Evolutionary conservation across 1,139 yeast species (phyloP).

Genomic region (Yamadazyma kanchanaburiensis): DNA sequence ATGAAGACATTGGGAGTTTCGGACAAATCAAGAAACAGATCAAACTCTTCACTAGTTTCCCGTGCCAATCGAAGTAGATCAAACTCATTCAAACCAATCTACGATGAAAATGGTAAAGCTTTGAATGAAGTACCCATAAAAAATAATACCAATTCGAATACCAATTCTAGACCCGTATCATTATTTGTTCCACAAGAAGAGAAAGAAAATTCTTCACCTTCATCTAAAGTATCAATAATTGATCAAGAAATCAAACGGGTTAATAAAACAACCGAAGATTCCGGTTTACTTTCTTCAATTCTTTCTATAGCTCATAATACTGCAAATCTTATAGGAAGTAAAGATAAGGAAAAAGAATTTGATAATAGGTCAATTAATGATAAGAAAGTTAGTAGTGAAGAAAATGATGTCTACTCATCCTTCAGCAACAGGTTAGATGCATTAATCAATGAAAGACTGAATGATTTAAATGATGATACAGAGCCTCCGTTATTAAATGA

Average conservation of each 20-base stretch:
- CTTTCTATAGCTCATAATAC: slow-evolving; percentile 26
- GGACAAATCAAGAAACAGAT: slow-evolving; percentile 5
- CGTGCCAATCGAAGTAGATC: slow-evolving; percentile 7
- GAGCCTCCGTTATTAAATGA: slow-evolving; percentile 1
- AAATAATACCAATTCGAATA: neutral
- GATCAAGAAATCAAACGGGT: slow-evolving; percentile 8
- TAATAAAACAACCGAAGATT: slow-evolving; percentile 9
- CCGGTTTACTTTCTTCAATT: slow-evolving; percentile 23
- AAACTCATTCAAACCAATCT: slow-evolving; percentile 7
- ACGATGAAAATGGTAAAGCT: slow-evolving; percentile 3
- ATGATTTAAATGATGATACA: neutral
- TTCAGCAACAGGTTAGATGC: slow-evolving; percentile 18
- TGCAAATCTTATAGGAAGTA: slow-evolving; percentile 8
- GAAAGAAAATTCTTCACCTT: neutral
- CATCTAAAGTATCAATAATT: slow-evolving; percentile 2
- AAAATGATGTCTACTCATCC: slow-evolving; percentile 11
- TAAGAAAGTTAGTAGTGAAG: slow-evolving; percentile 4
- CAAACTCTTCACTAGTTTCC: slow-evolving; percentile 7
- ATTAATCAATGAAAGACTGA: slow-evolving; percentile 9
- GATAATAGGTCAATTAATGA: neutral
- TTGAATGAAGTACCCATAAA: too few relatives aligned
- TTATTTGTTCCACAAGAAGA: neutral
- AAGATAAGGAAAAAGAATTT: slow-evolving; percentile 2
- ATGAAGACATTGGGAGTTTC: slow-evolving; percentile 5
- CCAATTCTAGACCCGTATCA: slow-evolving; percentile 1